These are phyloP conservation scores for Neohortaea acidophila DNA, from an alignment of 495 filamentous ascomycete species.

Conservation along the genomic window DNA sequence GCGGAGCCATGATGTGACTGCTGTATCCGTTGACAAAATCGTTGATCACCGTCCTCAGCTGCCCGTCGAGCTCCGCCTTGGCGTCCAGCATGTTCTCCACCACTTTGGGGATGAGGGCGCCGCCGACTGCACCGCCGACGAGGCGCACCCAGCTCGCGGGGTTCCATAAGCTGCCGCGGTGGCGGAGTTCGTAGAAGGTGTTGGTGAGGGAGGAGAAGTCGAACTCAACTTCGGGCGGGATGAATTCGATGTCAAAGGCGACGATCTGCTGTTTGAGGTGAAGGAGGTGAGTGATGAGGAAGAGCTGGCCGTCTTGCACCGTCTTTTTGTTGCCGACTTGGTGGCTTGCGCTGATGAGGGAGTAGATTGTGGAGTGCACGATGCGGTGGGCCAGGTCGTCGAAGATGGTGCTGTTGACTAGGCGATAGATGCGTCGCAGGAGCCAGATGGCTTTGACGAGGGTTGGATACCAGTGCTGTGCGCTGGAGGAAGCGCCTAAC, in stretches of 20 bases:
- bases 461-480: slow-evolving; percentile 49
- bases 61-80: slow-evolving; percentile 57
- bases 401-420: slow-evolving; percentile 63
- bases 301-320: slow-evolving; percentile 55
- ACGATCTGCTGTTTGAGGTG: slow-evolving; percentile 83
- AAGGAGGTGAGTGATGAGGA: slow-evolving; percentile 81
- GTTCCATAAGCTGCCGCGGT: slow-evolving; percentile 55
- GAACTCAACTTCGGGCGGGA: slow-evolving; percentile 50
- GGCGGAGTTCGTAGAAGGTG: slow-evolving; percentile 60
- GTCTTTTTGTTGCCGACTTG: slow-evolving; percentile 43
- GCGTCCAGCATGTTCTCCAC: slow-evolving; percentile 36
- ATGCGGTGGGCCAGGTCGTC: slow-evolving; percentile 66
- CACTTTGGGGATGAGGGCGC: slow-evolving; percentile 20
- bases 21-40: slow-evolving; percentile 55
- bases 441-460: slow-evolving; percentile 68
- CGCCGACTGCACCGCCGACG: slow-evolving; percentile 21
- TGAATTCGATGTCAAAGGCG: slow-evolving; percentile 81
- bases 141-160: slow-evolving; percentile 40
- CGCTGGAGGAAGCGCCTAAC: not conserved
- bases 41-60: slow-evolving; percentile 61
- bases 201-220: slow-evolving; percentile 69
- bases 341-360: slow-evolving; percentile 40
- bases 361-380: slow-evolving; percentile 55
- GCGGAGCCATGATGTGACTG: slow-evolving; percentile 38
- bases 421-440: slow-evolving; percentile 67